Evolutionary conservation across 2,329 filamentous ascomycete genomes (phyloP), one percentile per base, ranked within the genome.

Genomic region (Nothophaeocryptopus gaeumannii): DNA sequence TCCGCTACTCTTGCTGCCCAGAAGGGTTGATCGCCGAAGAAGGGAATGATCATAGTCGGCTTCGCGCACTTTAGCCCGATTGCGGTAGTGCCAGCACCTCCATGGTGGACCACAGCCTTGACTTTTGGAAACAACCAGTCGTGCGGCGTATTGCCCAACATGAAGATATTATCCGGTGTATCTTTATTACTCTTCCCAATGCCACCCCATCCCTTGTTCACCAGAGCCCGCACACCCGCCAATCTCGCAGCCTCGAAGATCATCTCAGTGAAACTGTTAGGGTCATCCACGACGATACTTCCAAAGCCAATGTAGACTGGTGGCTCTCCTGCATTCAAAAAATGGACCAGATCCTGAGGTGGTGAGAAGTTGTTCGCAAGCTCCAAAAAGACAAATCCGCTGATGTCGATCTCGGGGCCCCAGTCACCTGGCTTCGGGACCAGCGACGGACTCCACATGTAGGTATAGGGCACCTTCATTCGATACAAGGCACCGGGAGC

Each of bases 1-100:
- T 76, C 79, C 4, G 75, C 76, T 1, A 89, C 76, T 81, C 87
- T 87, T 13, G 76, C 74, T 2, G 86, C 86, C 86, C 87, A 90
- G 63, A 90, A 90, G 41, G 84, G 79, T 66, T 90, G 86, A 62
- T 90, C 86, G 2, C 86, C 86, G 57, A 90, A 90, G 69, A 90
- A 90, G 0, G 86, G 86, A 2, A 90, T 83, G 20, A 89, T 79
- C 80, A 89, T 85, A 5, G 84, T 88, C 0, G 86, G 86, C 59
- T 79, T 81, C 3, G 79, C 86, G 55, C 79, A 85, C 64, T 86
- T 87, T 30, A 90, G 73, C 1, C 85, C 85, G 39, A 86, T 86
- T 1, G 86, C 86, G 0, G 85, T 88, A 0, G 86, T 90, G 2
- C 86, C 86, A 0, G 87, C 87, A 10, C 86, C 86, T n/a, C 86